Base-by-base conservation (phyloP, 768 basidiomycete genomes). In the Suillus bovinus region DNA sequence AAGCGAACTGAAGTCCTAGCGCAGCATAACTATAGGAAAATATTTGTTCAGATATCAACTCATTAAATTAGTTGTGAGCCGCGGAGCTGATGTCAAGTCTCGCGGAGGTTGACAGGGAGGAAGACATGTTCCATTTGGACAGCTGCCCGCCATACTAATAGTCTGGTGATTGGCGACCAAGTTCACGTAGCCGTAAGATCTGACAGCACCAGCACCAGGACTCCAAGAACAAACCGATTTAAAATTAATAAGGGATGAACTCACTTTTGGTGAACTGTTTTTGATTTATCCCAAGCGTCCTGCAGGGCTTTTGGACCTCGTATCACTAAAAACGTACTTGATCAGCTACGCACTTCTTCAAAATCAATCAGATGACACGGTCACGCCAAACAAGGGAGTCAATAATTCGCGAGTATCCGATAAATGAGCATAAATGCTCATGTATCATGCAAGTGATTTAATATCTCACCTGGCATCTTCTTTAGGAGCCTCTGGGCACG, bases 211-310 rank as follows among this genome's bases (percentile, higher is more conserved):
- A 24, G 36, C 36, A 17, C 16, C n/a, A 7, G 11, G 4, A 34
- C n/a, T 55, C 24, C 24, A 24, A 31, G 3, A 38, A 6, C 5
- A 38, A 27, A 38, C 4, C 27, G 9, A 6, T 20, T 39, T 7
- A 0, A 56, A 22, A 39, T 11, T 8, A 38, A 38, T 20, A 1
- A 9, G 10, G 10, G 5, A 20, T 24, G 16, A 20, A 79, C 89
- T 69, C 70, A 96, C 95, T 97, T 98, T 84, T 98, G 96, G 65
- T 84, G 84, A 20, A 96, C 88, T 13, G 95, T 98, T 77, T 92
- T 93, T 57, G 78, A 79, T 67, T 85, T 86, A 74, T 98, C 91
- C 95, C 95, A 98, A 60, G 87, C 87, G 50, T 90, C 86, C 71
- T 90, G 91, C 64, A 97, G 78, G 11, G 83, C 81, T 71, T 89